phyloP scores from a whole-genome alignment of 352 stramenopile genomes.

The Globisporangium uncinulatum region DNA sequence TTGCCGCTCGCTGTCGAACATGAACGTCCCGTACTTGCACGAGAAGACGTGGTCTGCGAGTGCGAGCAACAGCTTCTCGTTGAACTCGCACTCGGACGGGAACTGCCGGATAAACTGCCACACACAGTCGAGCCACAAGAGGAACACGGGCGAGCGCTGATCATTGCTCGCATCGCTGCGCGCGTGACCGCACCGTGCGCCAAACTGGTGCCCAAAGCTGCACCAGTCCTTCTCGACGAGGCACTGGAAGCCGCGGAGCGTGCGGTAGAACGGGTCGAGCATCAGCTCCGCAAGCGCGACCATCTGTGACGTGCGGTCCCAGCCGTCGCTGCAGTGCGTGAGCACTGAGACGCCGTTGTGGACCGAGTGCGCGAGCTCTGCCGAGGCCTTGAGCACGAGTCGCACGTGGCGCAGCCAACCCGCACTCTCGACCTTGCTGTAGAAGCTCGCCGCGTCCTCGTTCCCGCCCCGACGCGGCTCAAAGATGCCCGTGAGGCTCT shows the following conservation, averaged over 20 bases:
- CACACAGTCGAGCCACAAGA: conserved; percentile 98
- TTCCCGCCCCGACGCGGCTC: conserved; percentile 65
- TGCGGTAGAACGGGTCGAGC: conserved; percentile 97
- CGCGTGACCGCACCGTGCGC: conserved; percentile 90
- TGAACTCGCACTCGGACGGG: conserved; percentile 97
- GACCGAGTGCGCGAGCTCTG: conserved; percentile 91
- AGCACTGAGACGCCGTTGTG: conserved; percentile 94
- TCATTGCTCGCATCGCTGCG: conserved; percentile 86
- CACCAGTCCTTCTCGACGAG: conserved; percentile 99
- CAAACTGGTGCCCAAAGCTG: conserved; percentile 98
- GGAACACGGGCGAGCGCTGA: conserved; percentile 97
- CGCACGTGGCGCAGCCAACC: conserved; percentile 96
- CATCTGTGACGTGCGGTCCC: conserved; percentile 99
- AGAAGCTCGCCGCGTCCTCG: conserved; percentile 89
- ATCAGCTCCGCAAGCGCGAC: conserved; percentile 94
- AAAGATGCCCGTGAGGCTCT: conserved; percentile 79
- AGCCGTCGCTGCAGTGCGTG: conserved; percentile 98
- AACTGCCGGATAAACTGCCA: conserved; percentile 97
- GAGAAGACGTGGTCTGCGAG: conserved; percentile 96
- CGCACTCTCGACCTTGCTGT: conserved; percentile 88
- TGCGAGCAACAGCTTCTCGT: conserved; percentile 86
- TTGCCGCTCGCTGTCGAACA: conserved; percentile 95
- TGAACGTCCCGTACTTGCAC: conserved; percentile 97
- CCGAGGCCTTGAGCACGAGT: conserved; percentile 89
- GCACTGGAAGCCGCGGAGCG: conserved; percentile 92